Percentiles rank a stretch among this genome's conserved stretches.
These are phyloP conservation scores for Suillus spraguei DNA, from an alignment of 768 basidiomycete species.

Conservation along the genomic window DNA sequence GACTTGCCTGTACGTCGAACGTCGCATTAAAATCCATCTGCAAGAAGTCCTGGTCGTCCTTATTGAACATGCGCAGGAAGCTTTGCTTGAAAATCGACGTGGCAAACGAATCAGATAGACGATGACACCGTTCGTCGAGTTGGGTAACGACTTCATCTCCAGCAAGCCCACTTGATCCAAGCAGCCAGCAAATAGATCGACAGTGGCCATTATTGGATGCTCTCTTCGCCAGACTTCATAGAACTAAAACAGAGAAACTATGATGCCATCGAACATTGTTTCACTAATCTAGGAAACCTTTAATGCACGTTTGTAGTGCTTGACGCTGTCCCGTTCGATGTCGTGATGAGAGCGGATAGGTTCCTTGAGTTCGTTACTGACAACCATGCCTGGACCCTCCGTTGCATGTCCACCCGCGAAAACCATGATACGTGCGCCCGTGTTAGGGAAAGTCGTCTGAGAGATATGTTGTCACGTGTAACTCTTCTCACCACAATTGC, in stretches of 20 bases:
- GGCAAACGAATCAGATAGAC: slow-evolving; percentile 94
- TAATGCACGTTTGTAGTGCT: slow-evolving; percentile 94
- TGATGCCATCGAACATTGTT: background rate
- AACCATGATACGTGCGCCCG: slow-evolving; percentile 94
- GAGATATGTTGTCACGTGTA: background rate
- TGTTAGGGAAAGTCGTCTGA: slow-evolving; percentile 89
- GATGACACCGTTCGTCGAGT: too few relatives aligned
- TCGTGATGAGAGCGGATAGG: slow-evolving; percentile 98
- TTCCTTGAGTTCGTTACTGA: slow-evolving; percentile 68
- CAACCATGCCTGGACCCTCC: slow-evolving; percentile 98
- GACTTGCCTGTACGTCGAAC: too few relatives aligned
- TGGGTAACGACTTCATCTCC: too few relatives aligned
- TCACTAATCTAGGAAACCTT: slow-evolving; percentile 57
- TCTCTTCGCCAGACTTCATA: slow-evolving; percentile 94
- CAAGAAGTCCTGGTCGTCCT: slow-evolving; percentile 89
- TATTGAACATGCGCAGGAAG: slow-evolving; percentile 90
- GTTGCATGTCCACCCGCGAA: slow-evolving; percentile 96
- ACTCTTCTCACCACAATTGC: background rate
- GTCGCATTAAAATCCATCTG: slow-evolving; percentile 73
- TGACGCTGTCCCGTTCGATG: slow-evolving; percentile 96
- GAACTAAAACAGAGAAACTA: slow-evolving; percentile 55
- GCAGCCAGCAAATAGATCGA: slow-evolving; percentile 40
- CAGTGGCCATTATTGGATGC: slow-evolving; percentile 93
- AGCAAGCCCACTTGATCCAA: too few relatives aligned
- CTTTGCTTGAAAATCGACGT: slow-evolving; percentile 99